Percentiles rank a stretch among this genome's conserved stretches.
Conservation (phyloP, 1,284 basidiomycete species). For the Lentinula novae-zelandiae region DNA sequence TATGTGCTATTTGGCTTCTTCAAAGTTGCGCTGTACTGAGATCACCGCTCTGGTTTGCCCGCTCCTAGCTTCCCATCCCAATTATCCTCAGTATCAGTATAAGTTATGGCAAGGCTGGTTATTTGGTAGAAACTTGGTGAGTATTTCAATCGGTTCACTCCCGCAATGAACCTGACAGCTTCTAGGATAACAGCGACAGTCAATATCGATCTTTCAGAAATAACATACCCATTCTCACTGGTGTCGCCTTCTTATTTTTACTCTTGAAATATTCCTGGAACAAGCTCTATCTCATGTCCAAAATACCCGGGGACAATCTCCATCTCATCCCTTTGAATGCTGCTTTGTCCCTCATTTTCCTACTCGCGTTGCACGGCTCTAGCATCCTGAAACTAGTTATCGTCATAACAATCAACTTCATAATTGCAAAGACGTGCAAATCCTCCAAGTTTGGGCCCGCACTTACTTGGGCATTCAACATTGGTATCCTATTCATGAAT, state of each 20-base stretch:
- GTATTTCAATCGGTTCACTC: slow-evolving; percentile 23
- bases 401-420: slow-evolving; percentile 74
- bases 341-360: slow-evolving; percentile 65
- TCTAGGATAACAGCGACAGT: slow-evolving; percentile 80
- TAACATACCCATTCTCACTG: slow-evolving; percentile 61
- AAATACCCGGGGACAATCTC: slow-evolving; percentile 27
- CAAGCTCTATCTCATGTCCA: slow-evolving; percentile 20
- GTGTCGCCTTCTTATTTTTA: slow-evolving; percentile 47
- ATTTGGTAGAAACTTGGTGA: slow-evolving; percentile 60
- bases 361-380: slow-evolving; percentile 84
- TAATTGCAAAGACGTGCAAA: slow-evolving; percentile 47
- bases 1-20: slow-evolving; percentile 35
- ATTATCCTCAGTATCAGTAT: slow-evolving; percentile 61
- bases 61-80: slow-evolving; percentile 63
- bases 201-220: slow-evolving; percentile 84
- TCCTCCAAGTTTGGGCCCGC: slow-evolving; percentile 38
- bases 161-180: background rate
- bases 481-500: slow-evolving; percentile 71
- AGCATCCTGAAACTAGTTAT: slow-evolving; percentile 76
- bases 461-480: slow-evolving; percentile 78
- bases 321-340: slow-evolving; percentile 53
- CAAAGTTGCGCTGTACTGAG: background rate
- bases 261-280: slow-evolving; percentile 43
- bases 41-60: background rate
- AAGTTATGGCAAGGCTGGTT: slow-evolving; percentile 70